Evolutionary conservation across 805 yeast species (phyloP), one percentile per base, ranked within the genome.

Genomic region (Yamadazyma laniorum): DNA sequence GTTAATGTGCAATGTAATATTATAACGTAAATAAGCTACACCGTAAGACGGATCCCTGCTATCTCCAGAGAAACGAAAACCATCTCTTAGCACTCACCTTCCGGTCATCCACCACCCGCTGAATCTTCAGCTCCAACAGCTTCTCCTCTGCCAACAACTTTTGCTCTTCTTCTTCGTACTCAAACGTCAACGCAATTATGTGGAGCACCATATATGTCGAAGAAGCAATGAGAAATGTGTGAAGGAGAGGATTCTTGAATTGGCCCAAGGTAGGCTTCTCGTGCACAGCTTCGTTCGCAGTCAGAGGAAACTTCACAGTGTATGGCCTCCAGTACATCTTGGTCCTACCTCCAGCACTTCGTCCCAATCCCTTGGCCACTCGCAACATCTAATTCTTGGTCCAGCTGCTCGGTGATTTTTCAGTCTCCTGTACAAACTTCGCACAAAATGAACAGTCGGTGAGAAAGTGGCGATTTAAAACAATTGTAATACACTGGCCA

Each of bases 211-310:
- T 53, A 47, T 62, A 68, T 1, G 69, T 56, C 2, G 68, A 52
- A 1, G 69, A 62, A 4, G 73, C 70, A 21, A 68, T 43, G 18
- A 68, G 55, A 35, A 68, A 65, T 2, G 64, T 53, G 48, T 68
- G 66, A 29, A 63, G 51, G 22, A 67, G 47, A 3, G 74, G 70
- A 39, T 50, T 52, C 28, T 53, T 58, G 52, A 68, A 68, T 44
- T 68, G 67, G 15, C 62, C 47, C 17, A 68, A 36, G 17, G 40
- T 51, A 5, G 72, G 72, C 38, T 61, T 61, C 4, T 34, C 19
- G 5, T 30, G 35, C 21, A 11, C 6, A 17, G 14, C 13, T 11
- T 29, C 34, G 3, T 21, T 11, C 15, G 18, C 6, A 16, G 19
- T n/a, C 12, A 19, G 37, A 12, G 42, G 42, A 25, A 38, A 38